Percentiles rank a stretch among this genome's conserved stretches.
These are phyloP conservation scores for Penicillium ochrochloron DNA, from an alignment of 495 filamentous ascomycete species.

Conservation along the genomic window DNA sequence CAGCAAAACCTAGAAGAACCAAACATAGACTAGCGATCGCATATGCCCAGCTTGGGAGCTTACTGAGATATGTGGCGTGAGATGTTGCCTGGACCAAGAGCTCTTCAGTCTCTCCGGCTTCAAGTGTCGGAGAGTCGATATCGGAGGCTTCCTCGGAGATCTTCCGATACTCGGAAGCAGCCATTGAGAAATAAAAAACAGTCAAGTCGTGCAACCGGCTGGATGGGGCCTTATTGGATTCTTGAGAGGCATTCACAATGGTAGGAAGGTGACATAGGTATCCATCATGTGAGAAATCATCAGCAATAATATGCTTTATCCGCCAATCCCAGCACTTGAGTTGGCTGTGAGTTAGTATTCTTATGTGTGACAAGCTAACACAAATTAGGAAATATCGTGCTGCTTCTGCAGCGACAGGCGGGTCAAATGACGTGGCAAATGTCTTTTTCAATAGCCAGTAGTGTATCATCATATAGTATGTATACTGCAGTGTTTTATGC, in stretches of 20 bases:
- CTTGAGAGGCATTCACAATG: neutral
- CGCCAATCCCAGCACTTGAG: neutral
- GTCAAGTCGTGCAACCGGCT: neutral
- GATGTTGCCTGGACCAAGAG: neutral
- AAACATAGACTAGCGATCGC: neutral
- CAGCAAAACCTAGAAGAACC: neutral
- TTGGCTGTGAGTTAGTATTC: neutral
- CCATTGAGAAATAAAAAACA: neutral
- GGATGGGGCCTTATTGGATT: neutral
- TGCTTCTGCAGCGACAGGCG: neutral
- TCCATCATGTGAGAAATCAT: constrained; percentile 4
- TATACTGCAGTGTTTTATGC: neutral
- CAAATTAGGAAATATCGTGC: neutral
- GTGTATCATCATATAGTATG: neutral
- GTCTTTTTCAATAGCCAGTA: neutral
- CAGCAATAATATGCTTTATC: neutral
- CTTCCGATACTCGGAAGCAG: constrained; percentile 3
- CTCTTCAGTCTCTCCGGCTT: constrained; percentile 5
- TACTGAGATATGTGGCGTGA: neutral
- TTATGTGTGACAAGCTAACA: neutral
- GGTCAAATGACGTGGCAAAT: neutral
- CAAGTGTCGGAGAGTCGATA: constrained; percentile 1
- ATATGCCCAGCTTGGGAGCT: neutral
- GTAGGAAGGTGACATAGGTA: constrained; percentile 3
- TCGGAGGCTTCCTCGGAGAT: constrained; percentile 7